A percentile compares a stretch with the other conserved stretches of the same genome.
Evolutionary conservation across 352 stramenopile genomes (phyloP).

Genomic region (Pythium grandisporangium): DNA sequence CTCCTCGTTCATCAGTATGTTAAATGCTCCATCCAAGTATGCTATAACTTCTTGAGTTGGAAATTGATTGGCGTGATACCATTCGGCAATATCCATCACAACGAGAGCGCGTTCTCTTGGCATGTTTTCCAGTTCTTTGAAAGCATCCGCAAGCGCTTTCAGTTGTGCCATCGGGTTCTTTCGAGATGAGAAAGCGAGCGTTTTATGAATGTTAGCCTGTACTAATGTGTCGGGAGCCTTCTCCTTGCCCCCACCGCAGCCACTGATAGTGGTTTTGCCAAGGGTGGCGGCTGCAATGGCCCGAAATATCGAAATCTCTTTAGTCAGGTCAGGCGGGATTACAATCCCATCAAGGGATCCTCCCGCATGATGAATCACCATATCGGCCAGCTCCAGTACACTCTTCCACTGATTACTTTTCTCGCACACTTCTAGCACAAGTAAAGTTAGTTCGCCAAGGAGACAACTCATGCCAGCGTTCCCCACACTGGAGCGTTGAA

Average conservation of each 20-base stretch:
- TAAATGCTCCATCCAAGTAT: slow-evolving; percentile 47
- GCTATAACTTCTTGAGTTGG: slow-evolving; percentile 34
- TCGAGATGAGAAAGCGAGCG: slow-evolving; percentile 53
- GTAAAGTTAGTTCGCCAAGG: slow-evolving; percentile 45
- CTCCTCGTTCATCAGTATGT: slow-evolving; percentile 17
- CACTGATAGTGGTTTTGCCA: slow-evolving; percentile 18
- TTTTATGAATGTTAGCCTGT: slow-evolving; percentile 52
- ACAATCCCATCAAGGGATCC: background rate
- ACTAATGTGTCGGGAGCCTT: slow-evolving; percentile 36
- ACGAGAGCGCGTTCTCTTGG: slow-evolving; percentile 53
- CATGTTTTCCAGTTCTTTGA: slow-evolving; percentile 44
- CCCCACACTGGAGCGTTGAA: background rate
- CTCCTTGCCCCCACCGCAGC: slow-evolving; percentile 7
- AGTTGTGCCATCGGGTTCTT: slow-evolving; percentile 50
- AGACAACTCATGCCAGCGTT: slow-evolving; percentile 6
- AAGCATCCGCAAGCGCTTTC: slow-evolving; percentile 38
- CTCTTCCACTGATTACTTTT: slow-evolving; percentile 31
- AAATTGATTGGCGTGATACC: slow-evolving; percentile 67
- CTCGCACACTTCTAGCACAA: slow-evolving; percentile 46
- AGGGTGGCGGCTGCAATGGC: slow-evolving; percentile 55
- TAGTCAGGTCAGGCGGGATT: slow-evolving; percentile 17
- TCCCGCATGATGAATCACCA: slow-evolving; percentile 1
- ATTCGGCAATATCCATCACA: slow-evolving; percentile 81
- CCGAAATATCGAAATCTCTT: slow-evolving; percentile 39
- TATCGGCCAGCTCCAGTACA: slow-evolving; percentile 15